Evolutionary conservation across 371 early-diverging fungal genomes (phyloP).

Genomic region (Umbelopsis sp.): DNA sequence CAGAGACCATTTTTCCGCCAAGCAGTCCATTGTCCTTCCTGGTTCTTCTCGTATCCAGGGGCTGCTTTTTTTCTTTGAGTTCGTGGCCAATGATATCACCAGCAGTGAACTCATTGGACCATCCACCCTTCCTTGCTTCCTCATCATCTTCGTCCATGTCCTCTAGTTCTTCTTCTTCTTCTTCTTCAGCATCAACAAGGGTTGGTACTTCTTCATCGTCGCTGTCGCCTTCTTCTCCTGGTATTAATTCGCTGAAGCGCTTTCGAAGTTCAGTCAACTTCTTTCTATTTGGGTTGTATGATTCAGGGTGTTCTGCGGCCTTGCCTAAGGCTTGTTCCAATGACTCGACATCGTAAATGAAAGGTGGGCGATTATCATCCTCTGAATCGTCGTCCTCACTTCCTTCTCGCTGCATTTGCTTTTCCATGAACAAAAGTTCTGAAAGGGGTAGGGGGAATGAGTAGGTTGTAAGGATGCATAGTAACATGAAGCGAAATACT

Average conservation of each 20-base stretch:
- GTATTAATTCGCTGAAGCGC: slow-evolving; percentile 52
- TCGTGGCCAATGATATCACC: slow-evolving; percentile 6
- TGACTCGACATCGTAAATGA: slow-evolving; percentile 44
- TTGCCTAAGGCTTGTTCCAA: slow-evolving; percentile 48
- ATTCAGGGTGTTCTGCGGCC: slow-evolving; percentile 42
- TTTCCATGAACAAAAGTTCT: slow-evolving; percentile 35
- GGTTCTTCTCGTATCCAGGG: not conserved
- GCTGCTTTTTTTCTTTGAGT: not conserved
- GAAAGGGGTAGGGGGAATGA: slow-evolving; percentile 21
- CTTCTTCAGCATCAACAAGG: slow-evolving; percentile 23
- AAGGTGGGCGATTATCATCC: slow-evolving; percentile 31
- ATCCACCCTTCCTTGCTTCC: slow-evolving; percentile 6
- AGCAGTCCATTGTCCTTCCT: slow-evolving; percentile 1
- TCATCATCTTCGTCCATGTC: slow-evolving; percentile 20
- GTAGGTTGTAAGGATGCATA: too few species aligned
- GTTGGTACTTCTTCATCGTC: slow-evolving; percentile 35
- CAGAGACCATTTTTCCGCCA: slow-evolving; percentile 8
- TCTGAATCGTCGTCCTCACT: slow-evolving; percentile 35
- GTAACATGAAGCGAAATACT: too few species aligned
- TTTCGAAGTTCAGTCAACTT: slow-evolving; percentile 48
- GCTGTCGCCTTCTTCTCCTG: slow-evolving; percentile 45
- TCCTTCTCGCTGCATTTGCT: slow-evolving; percentile 26
- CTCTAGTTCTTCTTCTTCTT: slow-evolving; percentile 22
- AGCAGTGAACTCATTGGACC: slow-evolving; percentile 2
- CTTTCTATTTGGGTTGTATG: slow-evolving; percentile 46